Percentiles rank a stretch among this genome's conserved stretches.
Evolutionary conservation across 305 asterid species (phyloP).

Genomic region (Plantago rigida): DNA sequence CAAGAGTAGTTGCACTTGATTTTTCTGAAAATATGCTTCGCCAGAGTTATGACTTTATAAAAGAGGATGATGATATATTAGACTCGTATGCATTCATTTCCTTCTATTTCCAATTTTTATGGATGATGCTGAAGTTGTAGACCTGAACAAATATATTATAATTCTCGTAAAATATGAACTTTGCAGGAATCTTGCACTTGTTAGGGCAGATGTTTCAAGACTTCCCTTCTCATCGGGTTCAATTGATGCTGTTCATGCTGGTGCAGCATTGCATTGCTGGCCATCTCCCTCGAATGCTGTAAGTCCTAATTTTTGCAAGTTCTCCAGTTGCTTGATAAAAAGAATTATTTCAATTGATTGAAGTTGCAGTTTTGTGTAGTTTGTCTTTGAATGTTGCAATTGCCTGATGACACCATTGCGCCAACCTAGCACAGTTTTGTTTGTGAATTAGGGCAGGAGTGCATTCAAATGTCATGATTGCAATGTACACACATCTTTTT

Average conservation of each 20-base stretch:
- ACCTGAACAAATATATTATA: not conserved
- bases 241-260: constrained; percentile 86
- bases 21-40: constrained; percentile 95
- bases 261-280: constrained; percentile 98
- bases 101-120: constrained; percentile 12
- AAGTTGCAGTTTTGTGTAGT: not conserved
- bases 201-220: constrained; percentile 88
- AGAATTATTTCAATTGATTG: not conserved
- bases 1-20: constrained; percentile 79
- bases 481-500: too few species aligned
- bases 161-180: constrained; percentile 5
- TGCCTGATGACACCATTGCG: not conserved
- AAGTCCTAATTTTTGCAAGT: constrained; percentile 19
- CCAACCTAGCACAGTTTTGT: too few species aligned
- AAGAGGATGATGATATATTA: constrained; percentile 49
- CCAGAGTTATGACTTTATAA: constrained; percentile 71
- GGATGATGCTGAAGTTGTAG: constrained; percentile 7
- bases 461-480: too few species aligned
- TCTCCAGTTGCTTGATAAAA: not conserved
- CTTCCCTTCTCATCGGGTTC: constrained; percentile 87
- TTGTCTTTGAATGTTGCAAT: not conserved
- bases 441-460: too few species aligned
- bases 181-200: constrained; percentile 76
- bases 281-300: constrained; percentile 96
- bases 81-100: constrained; percentile 48